A percentile compares a stretch with the other conserved stretches of the same genome.
Conservation (phyloP, 495 filamentous ascomycete genomes). For the Recurvomyces mirabilis region DNA sequence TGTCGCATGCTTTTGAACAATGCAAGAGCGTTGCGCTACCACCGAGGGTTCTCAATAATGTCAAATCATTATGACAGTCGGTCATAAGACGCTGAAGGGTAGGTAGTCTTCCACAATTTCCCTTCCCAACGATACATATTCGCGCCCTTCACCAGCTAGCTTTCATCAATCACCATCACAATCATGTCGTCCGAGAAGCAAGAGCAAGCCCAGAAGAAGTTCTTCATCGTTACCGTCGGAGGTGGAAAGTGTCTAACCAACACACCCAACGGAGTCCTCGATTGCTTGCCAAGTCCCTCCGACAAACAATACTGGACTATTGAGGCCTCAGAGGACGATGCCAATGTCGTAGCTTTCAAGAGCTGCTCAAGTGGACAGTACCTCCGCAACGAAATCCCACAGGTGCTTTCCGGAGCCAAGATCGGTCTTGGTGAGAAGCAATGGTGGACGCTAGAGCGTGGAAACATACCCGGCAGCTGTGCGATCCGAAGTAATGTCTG, state of each 20-base stretch:
- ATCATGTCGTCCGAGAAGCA: too few relatives aligned
- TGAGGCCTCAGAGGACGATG: neutral
- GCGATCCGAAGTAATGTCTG: conserved; percentile 2
- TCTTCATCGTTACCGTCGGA: conserved; percentile 3
- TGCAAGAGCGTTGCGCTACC: too few relatives aligned
- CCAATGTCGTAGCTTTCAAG: conserved; percentile 3
- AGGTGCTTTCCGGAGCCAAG: neutral
- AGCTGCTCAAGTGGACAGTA: conserved; percentile 2
- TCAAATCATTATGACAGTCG: too few relatives aligned
- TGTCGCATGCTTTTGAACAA: too few relatives aligned
- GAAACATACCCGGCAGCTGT: neutral
- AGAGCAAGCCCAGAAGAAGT: neutral
- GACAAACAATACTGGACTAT: neutral
- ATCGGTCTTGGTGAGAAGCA: conserved; percentile 7
- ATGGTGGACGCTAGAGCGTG: conserved; percentile 2
- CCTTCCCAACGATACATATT: too few relatives aligned
- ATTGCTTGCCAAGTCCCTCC: conserved; percentile 1
- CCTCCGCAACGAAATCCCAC: conserved; percentile 1
- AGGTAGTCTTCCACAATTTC: too few relatives aligned
- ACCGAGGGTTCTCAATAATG: too few relatives aligned
- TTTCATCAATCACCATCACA: neutral
- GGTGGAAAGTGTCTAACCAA: conserved; percentile 5
- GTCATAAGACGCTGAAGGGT: too few relatives aligned
- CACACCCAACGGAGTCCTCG: neutral
- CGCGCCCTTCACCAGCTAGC: too few relatives aligned